phyloP scores from a whole-genome alignment of 192 early-diverging fungal genomes.

The Backusella parvicylindrica region DNA sequence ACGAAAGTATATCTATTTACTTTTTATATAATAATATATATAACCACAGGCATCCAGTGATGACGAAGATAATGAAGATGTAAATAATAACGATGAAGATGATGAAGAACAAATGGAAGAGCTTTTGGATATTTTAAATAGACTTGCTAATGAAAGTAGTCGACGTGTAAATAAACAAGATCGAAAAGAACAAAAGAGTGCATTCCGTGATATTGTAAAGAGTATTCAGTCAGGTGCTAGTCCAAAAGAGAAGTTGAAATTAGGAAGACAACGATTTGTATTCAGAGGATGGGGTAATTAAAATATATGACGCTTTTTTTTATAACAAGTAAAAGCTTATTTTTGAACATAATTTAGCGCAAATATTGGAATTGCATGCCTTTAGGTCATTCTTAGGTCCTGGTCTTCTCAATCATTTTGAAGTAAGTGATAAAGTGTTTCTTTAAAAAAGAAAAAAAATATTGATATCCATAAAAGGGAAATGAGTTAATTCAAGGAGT shows the following conservation, averaged over 20 bases:
- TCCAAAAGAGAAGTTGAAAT: background rate
- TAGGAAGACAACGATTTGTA: background rate
- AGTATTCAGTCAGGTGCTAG: background rate
- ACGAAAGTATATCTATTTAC: background rate
- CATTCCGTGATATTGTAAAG: constrained; percentile 1
- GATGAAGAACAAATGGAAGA: background rate
- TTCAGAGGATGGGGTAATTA: constrained; percentile 2
- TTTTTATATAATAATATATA: background rate
- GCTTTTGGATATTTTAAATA: background rate
- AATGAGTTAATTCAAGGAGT: background rate
- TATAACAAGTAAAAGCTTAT: background rate
- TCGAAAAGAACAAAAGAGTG: background rate
- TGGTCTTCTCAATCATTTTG: background rate
- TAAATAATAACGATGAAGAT: background rate
- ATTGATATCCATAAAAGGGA: background rate
- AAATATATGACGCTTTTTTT: background rate
- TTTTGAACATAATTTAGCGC: background rate
- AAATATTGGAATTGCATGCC: constrained; percentile 5
- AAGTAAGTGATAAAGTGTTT: background rate
- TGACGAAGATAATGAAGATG: background rate
- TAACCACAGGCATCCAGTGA: background rate
- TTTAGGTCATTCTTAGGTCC: background rate
- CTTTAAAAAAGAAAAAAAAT: background rate
- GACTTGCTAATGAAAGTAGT: background rate
- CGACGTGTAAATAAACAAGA: constrained; percentile 1